Base-by-base conservation (phyloP, 1,139 yeast genomes). In the Pneumocystis carinii region DNA sequence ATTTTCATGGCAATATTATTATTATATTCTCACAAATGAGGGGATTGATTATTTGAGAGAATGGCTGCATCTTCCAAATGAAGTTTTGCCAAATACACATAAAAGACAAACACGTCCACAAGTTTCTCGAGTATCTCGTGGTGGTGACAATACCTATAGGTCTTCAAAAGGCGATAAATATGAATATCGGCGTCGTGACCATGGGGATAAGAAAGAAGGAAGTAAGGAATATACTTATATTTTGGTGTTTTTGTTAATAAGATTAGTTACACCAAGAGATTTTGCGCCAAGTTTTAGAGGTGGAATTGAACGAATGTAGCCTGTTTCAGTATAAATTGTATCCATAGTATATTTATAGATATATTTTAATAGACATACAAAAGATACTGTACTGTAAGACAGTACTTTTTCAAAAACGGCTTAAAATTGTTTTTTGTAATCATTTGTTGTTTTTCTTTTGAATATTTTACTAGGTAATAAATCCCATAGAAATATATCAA, bases 1-100 rank as follows among this genome's bases (percentile, higher is more conserved):
- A 82, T 92, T 92, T 87, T 92, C 98, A 76, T 92, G 99, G 99
- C 97, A 90, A 87, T 89, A 89, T 86, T 94, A 92, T 84, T 94
- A 92, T 96, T 94, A 94, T 95, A 90, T 98, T 84, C 88, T 94
- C 79, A 92, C 97, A 78, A 97, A 94, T 79, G 96, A 88, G 81
- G 99, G 99, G 85, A 94, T 94, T 72, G 96, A 90, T 78, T 92
- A 83, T 87, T 87, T 92, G 79, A 88, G 97, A 83, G 89, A 87
- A 78, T 95, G 90, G 88, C 87, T 92, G 80, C 90, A 90, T 86
- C 86, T 92, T 76, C 98, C 98, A 81, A 94, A 87, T 79, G 96
- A 90, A 81, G 87, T 92, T 80, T 94, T 90, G 79, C 99, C 99
- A 78, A 86, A 88, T 80, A 92, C 98, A 79, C 88, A 94, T 86